Percentiles rank a stretch among this genome's conserved stretches.
These are phyloP conservation scores for Leccinellum rugosiceps DNA, from an alignment of 768 basidiomycete species.

Conservation along the genomic window DNA sequence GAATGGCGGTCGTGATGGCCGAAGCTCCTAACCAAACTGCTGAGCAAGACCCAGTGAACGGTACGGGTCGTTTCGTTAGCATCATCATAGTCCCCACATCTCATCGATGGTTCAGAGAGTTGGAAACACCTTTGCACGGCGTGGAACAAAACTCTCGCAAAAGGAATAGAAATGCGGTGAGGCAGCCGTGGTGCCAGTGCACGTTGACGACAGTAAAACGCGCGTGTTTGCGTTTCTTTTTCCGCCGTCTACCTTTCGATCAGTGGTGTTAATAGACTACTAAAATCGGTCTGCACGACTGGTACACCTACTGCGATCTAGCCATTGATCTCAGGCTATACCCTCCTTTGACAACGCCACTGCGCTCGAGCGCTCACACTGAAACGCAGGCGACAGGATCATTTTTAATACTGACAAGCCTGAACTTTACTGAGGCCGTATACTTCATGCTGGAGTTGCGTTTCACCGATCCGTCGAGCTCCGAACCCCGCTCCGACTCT, in stretches of 20 bases:
- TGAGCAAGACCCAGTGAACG: constrained; percentile 11
- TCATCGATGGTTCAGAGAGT: constrained; percentile 4
- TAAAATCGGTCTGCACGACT: background rate
- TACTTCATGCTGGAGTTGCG: background rate
- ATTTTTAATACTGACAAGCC: background rate
- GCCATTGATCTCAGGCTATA: background rate
- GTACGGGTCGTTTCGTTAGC: constrained; percentile 7
- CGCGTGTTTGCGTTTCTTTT: background rate
- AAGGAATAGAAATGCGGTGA: background rate
- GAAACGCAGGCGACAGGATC: background rate
- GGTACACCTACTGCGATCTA: background rate
- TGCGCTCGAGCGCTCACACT: background rate
- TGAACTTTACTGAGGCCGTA: background rate
- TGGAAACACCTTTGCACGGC: constrained; percentile 20
- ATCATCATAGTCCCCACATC: background rate
- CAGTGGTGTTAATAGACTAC: background rate
- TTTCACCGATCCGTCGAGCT: background rate
- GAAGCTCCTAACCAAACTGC: constrained; percentile 30
- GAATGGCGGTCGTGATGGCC: constrained; percentile 39
- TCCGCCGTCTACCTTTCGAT: background rate
- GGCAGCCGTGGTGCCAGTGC: background rate
- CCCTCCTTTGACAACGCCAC: background rate
- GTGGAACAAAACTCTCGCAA: background rate
- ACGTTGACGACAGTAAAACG: background rate
- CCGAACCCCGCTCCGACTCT: background rate